These are phyloP conservation scores for Acanthamoeba triangularis DNA, from an alignment of 208 protist species.

Conservation along the genomic window DNA sequence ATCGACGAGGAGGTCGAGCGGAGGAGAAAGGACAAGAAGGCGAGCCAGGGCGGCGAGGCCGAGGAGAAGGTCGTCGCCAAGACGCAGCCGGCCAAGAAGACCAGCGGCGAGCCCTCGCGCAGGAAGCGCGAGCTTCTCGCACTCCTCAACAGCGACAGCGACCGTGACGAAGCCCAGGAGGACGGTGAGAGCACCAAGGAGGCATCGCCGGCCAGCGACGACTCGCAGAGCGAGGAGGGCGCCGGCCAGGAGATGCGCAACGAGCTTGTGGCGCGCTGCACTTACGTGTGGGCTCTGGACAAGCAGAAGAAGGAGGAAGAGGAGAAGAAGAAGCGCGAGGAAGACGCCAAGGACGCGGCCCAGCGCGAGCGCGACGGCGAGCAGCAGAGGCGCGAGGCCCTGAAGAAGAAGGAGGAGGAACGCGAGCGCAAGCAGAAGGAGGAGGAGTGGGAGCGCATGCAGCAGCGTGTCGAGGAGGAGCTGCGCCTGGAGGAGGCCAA, in stretches of 20 bases:
- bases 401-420: background rate
- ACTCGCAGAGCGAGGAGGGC: background rate
- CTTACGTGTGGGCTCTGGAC: conserved; percentile 6
- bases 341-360: background rate
- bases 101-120: background rate
- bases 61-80: background rate
- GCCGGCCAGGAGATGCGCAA: background rate
- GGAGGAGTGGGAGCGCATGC: conserved; percentile 31
- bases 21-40: background rate
- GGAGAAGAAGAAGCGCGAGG: conserved; percentile 38
- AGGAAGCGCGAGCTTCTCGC: conserved; percentile 15
- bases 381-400: background rate
- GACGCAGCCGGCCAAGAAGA: background rate
- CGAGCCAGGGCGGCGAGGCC: background rate
- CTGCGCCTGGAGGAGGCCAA: conserved; percentile 24
- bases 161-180: background rate
- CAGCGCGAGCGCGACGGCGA: background rate
- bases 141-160: background rate
- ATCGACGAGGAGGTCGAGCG: conserved; percentile 54
- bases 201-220: background rate
- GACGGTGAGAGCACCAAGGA: background rate
- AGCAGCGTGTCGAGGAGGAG: conserved; percentile 36
- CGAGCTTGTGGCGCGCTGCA: conserved; percentile 21
- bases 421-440: conserved; percentile 7
- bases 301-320: conserved; percentile 51